Evolutionary conservation across 495 filamentous ascomycete genomes (phyloP).

Genomic region (Chaetomium tenue): DNA sequence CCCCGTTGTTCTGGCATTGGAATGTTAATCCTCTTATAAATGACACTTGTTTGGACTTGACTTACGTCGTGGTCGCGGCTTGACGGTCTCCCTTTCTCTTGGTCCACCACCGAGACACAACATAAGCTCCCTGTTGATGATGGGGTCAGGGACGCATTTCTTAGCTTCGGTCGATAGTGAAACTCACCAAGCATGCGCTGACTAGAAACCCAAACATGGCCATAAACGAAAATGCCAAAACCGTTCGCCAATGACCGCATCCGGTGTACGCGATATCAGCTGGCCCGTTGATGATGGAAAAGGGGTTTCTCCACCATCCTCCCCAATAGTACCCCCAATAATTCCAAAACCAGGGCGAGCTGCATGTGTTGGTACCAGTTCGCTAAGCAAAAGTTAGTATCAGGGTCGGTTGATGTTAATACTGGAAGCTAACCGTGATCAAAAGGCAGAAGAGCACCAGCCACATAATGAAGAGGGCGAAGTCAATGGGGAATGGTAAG

Average conservation of each 20-base stretch:
- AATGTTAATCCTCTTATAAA: not conserved
- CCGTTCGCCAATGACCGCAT: constrained; percentile 24
- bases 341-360: constrained; percentile 26
- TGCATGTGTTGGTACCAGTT: constrained; percentile 22
- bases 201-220: constrained; percentile 24
- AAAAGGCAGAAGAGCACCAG: constrained; percentile 30
- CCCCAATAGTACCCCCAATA: constrained; percentile 35
- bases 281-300: not conserved
- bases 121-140: constrained; percentile 11
- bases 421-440: constrained; percentile 18
- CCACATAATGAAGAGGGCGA: constrained; percentile 32
- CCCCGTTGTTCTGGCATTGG: not conserved
- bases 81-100: not conserved
- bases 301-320: constrained; percentile 17
- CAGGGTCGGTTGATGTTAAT: not conserved
- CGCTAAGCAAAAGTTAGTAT: constrained; percentile 16
- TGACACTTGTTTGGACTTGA: not conserved
- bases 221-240: constrained; percentile 31
- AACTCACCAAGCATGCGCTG: constrained; percentile 28
- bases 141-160: not conserved
- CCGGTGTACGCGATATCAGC: constrained; percentile 11
- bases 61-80: not conserved
- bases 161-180: not conserved
- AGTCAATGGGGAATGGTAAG: constrained; percentile 26
- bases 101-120: constrained; percentile 7